phyloP scores from a whole-genome alignment of 2,329 filamentous ascomycete species.

The Aspergillus fischeri region DNA sequence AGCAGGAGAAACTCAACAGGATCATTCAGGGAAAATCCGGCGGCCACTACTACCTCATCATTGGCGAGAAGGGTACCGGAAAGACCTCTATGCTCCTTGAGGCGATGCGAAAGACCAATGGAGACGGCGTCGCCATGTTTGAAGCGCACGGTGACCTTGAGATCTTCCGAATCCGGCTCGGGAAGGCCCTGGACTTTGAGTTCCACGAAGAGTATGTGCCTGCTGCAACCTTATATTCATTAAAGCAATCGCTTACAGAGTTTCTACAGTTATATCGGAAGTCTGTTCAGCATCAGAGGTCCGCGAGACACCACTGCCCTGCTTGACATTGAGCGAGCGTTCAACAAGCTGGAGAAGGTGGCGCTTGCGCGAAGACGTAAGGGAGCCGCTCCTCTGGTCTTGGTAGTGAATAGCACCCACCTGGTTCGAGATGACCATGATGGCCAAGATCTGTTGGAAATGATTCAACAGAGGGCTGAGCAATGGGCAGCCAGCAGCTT shows the following conservation, averaged over 20 bases:
- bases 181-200: slow-evolving; percentile 92
- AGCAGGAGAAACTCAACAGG: slow-evolving; percentile 75
- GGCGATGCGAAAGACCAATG: slow-evolving; percentile 88
- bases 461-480: slow-evolving; percentile 92
- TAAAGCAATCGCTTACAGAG: slow-evolving; percentile 7
- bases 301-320: slow-evolving; percentile 88
- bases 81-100: slow-evolving; percentile 97
- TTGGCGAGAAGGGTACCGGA: slow-evolving; percentile 93
- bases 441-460: slow-evolving; percentile 86
- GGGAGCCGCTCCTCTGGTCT: slow-evolving; percentile 67
- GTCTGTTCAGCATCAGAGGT: slow-evolving; percentile 89
- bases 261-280: slow-evolving; percentile 62
- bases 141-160: slow-evolving; percentile 94
- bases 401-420: slow-evolving; percentile 94
- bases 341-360: slow-evolving; percentile 98
- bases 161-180: slow-evolving; percentile 87
- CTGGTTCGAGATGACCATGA: slow-evolving; percentile 87
- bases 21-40: slow-evolving; percentile 70
- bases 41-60: slow-evolving; percentile 86
- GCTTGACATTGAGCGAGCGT: slow-evolving; percentile 89
- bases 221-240: neutral
- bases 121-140: slow-evolving; percentile 88
- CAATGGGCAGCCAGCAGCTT: slow-evolving; percentile 92
- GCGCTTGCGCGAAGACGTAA: slow-evolving; percentile 62
- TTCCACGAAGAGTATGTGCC: slow-evolving; percentile 83